Percentiles rank a stretch among this genome's conserved stretches.
Conservation (phyloP, 257 asterid species). For the Scutellaria barbata region DNA sequence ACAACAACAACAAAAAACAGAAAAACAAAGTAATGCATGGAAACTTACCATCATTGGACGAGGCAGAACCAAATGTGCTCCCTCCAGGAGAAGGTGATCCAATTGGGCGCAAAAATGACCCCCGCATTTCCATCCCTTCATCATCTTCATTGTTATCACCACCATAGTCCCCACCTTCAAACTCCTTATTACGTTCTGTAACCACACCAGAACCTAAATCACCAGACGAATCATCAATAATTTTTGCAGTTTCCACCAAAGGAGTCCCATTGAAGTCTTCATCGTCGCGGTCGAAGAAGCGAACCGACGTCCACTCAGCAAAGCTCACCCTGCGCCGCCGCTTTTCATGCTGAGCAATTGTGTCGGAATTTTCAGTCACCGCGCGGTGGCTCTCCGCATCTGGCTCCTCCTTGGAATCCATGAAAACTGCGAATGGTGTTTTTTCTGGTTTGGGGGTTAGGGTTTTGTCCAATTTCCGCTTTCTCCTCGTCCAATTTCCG, state of each 20-base stretch:
- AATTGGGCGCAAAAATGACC: constrained; percentile 61
- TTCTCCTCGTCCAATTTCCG: constrained; percentile 15
- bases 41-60: constrained; percentile 83
- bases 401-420: constrained; percentile 54
- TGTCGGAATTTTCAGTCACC: constrained; percentile 61
- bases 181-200: constrained; percentile 42
- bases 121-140: constrained; percentile 56
- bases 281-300: constrained; percentile 90
- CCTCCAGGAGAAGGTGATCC: constrained; percentile 91
- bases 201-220: constrained; percentile 42
- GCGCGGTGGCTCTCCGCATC: constrained; percentile 46
- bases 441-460: constrained; percentile 32
- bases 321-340: constrained; percentile 94
- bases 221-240: constrained; percentile 30
- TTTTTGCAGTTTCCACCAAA: constrained; percentile 33
- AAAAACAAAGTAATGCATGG: constrained; percentile 2
- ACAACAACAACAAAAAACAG: not conserved
- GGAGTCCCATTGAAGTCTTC: constrained; percentile 68
- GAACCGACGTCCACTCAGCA: constrained; percentile 89
- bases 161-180: constrained; percentile 49
- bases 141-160: constrained; percentile 63
- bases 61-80: constrained; percentile 82
- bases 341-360: constrained; percentile 65
- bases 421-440: constrained; percentile 23
- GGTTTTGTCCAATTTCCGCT: constrained; percentile 32